Evolutionary conservation across 192 early-diverging fungal genomes (phyloP).

Genomic region (Dispira simplex): DNA sequence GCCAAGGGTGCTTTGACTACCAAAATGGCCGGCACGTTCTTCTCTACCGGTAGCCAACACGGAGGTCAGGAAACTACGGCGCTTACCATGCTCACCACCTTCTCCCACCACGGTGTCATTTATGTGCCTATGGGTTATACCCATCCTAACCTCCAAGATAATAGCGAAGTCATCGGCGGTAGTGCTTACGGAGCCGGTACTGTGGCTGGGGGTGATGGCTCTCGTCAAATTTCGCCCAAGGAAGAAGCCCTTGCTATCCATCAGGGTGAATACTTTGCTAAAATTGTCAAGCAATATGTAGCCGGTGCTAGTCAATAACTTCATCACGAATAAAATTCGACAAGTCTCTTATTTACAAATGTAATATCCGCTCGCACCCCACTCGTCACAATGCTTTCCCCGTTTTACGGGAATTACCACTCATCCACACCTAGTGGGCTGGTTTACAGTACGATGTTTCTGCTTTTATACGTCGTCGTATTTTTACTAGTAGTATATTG

Average conservation of each 20-base stretch:
- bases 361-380: no score
- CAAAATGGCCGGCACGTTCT: conserved; percentile 65
- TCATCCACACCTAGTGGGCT: no score
- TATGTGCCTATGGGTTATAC: conserved; percentile 56
- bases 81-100: conserved; percentile 41
- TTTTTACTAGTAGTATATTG: no score
- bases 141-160: conserved; percentile 29
- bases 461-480: no score
- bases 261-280: no score
- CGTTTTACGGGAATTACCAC: no score
- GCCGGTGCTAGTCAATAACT: no score
- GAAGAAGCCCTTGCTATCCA: conserved; percentile 36
- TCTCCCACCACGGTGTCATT: conserved; percentile 66
- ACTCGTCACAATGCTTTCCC: no score
- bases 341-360: no score
- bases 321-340: no score
- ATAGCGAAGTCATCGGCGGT: conserved; percentile 50
- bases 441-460: no score
- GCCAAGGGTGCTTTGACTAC: conserved; percentile 33
- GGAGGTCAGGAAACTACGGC: conserved; percentile 71
- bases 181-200: conserved; percentile 52
- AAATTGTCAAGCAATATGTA: no score
- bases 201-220: conserved; percentile 48
- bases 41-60: conserved; percentile 56
- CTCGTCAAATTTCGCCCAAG: conserved; percentile 33